Conservation (phyloP, 1,139 yeast genomes). For the Geotrichum aggregatum region DNA sequence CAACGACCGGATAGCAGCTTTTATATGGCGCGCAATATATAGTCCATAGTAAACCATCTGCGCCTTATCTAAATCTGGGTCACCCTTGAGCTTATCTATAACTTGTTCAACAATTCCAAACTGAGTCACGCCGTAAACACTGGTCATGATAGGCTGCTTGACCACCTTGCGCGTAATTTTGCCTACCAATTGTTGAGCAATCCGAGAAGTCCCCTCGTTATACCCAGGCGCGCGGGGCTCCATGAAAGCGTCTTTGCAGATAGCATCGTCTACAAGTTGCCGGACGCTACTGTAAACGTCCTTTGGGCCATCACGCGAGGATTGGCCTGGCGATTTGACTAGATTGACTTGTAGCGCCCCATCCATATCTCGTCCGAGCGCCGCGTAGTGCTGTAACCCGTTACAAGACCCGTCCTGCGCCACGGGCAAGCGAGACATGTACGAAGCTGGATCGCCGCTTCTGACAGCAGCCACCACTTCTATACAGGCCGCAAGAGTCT, state of each 20-base stretch:
- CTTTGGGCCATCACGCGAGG: conserved; percentile 43
- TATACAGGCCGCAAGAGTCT: conserved; percentile 57
- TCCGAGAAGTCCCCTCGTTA: conserved; percentile 12
- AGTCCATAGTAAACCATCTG: conserved; percentile 39
- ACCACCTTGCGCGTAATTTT: conserved; percentile 75
- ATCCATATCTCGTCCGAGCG: conserved; percentile 64
- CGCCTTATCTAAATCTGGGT: conserved; percentile 5
- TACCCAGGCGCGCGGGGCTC: conserved; percentile 1
- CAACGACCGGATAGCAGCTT: conserved; percentile 67
- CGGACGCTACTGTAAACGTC: conserved; percentile 64
- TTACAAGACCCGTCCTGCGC: conserved; percentile 77
- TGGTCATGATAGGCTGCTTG: conserved; percentile 94
- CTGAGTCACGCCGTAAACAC: conserved; percentile 89
- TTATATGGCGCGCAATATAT: conserved; percentile 68
- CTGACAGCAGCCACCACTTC: conserved; percentile 42
- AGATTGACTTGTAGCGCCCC: conserved; percentile 68
- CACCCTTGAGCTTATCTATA: conserved; percentile 36
- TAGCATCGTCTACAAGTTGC: conserved; percentile 47
- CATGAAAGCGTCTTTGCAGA: conserved; percentile 45
- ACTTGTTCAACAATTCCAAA: conserved; percentile 83
- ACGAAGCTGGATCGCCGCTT: conserved; percentile 28
- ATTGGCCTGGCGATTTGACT: conserved; percentile 26
- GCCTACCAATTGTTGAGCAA: conserved; percentile 52
- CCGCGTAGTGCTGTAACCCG: conserved; percentile 74
- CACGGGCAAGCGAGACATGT: conserved; percentile 55